Evolutionary conservation across 768 basidiomycete species (phyloP).

Genomic region (Pulveroboletus sp.): DNA sequence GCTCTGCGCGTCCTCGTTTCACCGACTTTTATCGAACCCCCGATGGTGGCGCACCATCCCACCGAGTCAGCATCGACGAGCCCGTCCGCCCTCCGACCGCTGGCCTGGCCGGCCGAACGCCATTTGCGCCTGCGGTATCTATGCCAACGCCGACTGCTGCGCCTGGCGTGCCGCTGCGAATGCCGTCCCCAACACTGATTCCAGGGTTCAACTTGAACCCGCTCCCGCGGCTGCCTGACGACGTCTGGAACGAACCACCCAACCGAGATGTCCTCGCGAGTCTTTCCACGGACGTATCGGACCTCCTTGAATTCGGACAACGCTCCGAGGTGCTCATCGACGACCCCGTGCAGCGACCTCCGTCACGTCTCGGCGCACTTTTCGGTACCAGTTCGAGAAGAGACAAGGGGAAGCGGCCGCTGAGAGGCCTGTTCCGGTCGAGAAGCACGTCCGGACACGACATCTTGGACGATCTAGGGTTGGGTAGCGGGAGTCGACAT

Average conservation of each 20-base stretch:
- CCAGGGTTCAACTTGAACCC: slow-evolving; percentile 43
- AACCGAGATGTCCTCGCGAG: slow-evolving; percentile 50
- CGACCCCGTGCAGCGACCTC: slow-evolving; percentile 18
- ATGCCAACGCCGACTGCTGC: background rate
- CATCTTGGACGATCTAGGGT: slow-evolving; percentile 9
- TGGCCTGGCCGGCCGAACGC: slow-evolving; percentile 12
- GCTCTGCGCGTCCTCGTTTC: slow-evolving; percentile 22
- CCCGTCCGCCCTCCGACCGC: slow-evolving; percentile 5
- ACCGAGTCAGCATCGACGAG: background rate
- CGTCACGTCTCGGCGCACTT: slow-evolving; percentile 17
- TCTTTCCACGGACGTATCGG: slow-evolving; percentile 43
- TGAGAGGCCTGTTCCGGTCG: slow-evolving; percentile 45
- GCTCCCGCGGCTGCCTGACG: slow-evolving; percentile 58
- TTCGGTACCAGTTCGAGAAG: slow-evolving; percentile 26
- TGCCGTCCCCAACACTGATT: background rate
- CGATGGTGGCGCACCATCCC: slow-evolving; percentile 9
- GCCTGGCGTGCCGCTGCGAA: no score
- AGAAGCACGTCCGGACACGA: slow-evolving; percentile 31
- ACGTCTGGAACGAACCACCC: slow-evolving; percentile 55
- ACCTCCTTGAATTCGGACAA: slow-evolving; percentile 11
- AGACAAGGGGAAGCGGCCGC: slow-evolving; percentile 35
- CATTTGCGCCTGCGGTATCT: slow-evolving; percentile 1
- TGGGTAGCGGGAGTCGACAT: slow-evolving; percentile 15
- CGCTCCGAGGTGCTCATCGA: background rate
- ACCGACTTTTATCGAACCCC: slow-evolving; percentile 26